These are phyloP conservation scores for Serendipita vermifera DNA, from an alignment of 768 basidiomycete genomes.

Conservation along the genomic window DNA sequence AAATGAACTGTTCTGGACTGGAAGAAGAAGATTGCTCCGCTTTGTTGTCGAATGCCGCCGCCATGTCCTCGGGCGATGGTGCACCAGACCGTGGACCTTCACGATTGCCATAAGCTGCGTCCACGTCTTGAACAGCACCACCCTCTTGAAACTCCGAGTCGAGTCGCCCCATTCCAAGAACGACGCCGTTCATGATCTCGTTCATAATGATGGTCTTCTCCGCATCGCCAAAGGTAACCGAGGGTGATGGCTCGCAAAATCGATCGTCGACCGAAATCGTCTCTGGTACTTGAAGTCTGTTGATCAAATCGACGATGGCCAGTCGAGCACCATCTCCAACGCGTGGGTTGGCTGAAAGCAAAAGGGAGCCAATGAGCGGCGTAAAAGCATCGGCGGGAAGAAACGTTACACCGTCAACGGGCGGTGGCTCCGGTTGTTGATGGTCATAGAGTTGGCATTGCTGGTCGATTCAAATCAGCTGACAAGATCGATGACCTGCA, in stretches of 20 bases:
- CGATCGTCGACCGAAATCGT: conserved; percentile 17
- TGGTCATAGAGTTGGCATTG: conserved; percentile 56
- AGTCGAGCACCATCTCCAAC: conserved; percentile 62
- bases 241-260: conserved; percentile 13
- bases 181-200: conserved; percentile 74
- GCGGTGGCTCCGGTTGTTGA: conserved; percentile 25
- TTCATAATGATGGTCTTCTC: conserved; percentile 59
- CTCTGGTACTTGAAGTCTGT: conserved; percentile 53
- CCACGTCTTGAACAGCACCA: conserved; percentile 19
- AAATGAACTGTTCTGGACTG: conserved; percentile 12
- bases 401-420: conserved; percentile 33
- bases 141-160: conserved; percentile 30
- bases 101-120: conserved; percentile 15
- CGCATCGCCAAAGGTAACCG: conserved; percentile 37
- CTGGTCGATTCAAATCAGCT: conserved; percentile 25
- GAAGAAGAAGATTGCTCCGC: conserved; percentile 18
- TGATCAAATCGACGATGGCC: conserved; percentile 66
- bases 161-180: conserved; percentile 78
- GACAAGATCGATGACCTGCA: background rate
- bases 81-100: conserved; percentile 33
- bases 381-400: conserved; percentile 73
- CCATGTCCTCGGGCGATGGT: conserved; percentile 19
- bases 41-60: conserved; percentile 17
- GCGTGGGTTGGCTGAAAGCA: conserved; percentile 63
- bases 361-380: conserved; percentile 74